Percentiles rank a stretch among this genome's conserved stretches.
Conservation (phyloP, 768 basidiomycete species). For the Boletus vinaceobasis region DNA sequence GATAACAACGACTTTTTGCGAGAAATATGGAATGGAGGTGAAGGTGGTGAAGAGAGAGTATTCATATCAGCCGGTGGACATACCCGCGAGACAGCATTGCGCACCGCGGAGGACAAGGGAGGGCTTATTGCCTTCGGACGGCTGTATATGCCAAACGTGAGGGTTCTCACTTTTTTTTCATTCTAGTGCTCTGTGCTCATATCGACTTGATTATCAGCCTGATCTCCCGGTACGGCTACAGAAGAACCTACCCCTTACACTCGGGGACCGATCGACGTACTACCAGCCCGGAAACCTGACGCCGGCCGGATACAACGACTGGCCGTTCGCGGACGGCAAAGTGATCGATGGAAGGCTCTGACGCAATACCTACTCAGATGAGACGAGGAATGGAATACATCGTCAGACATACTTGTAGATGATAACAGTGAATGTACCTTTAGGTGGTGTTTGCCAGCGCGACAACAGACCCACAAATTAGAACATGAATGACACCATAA, state of each 20-base stretch:
- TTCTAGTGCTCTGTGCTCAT: not conserved
- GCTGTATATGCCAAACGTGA: constrained; percentile 37
- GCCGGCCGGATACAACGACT: constrained; percentile 31
- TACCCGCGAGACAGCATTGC: constrained; percentile 38
- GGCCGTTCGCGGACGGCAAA: constrained; percentile 20
- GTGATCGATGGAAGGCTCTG: not conserved
- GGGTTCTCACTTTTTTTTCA: constrained; percentile 5
- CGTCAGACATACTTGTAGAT: too few relatives aligned
- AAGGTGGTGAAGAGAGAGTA: constrained; percentile 25
- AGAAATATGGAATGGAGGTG: constrained; percentile 37
- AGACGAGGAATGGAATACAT: not conserved
- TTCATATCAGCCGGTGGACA: constrained; percentile 47
- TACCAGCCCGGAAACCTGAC: constrained; percentile 23
- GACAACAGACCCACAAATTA: too few relatives aligned
- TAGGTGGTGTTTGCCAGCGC: too few relatives aligned
- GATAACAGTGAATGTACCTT: not conserved
- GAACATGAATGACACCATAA: not conserved
- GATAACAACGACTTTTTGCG: constrained; percentile 44
- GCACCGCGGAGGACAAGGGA: constrained; percentile 30
- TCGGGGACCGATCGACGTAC: constrained; percentile 20
- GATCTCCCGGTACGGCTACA: constrained; percentile 32
- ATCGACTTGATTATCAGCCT: constrained; percentile 13
- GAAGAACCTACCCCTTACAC: constrained; percentile 18
- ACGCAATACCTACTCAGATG: not conserved
- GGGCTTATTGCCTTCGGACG: constrained; percentile 34